phyloP scores from a whole-genome alignment of 2,329 filamentous ascomycete genomes.

The Penicillium sp. region DNA sequence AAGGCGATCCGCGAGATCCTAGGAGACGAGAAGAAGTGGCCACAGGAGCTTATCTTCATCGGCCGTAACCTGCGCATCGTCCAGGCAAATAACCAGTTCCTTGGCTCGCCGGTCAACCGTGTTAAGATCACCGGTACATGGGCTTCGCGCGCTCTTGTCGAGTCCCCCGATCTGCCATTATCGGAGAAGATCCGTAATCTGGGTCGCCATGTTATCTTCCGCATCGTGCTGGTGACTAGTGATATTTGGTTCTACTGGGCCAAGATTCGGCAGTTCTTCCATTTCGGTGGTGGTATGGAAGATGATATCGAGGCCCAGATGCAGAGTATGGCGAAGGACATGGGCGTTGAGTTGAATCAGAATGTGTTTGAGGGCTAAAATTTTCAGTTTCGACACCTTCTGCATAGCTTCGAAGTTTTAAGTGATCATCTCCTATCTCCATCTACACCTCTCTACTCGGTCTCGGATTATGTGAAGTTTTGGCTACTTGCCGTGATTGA shows the following conservation, averaged over 20 bases:
- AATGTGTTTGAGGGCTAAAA: constrained; percentile 77
- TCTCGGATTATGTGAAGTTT: not conserved
- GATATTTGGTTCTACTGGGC: constrained; percentile 83
- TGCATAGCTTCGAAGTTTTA: not conserved
- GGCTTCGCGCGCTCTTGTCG: constrained; percentile 80
- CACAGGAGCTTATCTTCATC: constrained; percentile 87
- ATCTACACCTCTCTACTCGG: not conserved
- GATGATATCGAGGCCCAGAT: constrained; percentile 88
- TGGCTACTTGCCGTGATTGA: not conserved
- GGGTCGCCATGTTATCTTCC: constrained; percentile 78
- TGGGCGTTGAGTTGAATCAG: constrained; percentile 87
- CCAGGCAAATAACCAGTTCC: constrained; percentile 87
- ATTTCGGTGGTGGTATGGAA: constrained; percentile 81
- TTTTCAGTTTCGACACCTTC: not conserved
- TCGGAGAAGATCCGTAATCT: constrained; percentile 65
- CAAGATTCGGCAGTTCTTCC: constrained; percentile 73
- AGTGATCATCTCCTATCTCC: not conserved
- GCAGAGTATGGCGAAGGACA: constrained; percentile 82
- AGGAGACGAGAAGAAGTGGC: constrained; percentile 82
- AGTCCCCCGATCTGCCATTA: constrained; percentile 65
- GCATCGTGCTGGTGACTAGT: constrained; percentile 68
- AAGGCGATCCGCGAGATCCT: constrained; percentile 75
- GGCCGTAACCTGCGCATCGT: constrained; percentile 90
- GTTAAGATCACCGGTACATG: constrained; percentile 92
- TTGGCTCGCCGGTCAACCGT: constrained; percentile 83